Percentiles rank a stretch among this genome's conserved stretches.
Conservation (phyloP, 495 filamentous ascomycete genomes). For the Neurospora sp. region DNA sequence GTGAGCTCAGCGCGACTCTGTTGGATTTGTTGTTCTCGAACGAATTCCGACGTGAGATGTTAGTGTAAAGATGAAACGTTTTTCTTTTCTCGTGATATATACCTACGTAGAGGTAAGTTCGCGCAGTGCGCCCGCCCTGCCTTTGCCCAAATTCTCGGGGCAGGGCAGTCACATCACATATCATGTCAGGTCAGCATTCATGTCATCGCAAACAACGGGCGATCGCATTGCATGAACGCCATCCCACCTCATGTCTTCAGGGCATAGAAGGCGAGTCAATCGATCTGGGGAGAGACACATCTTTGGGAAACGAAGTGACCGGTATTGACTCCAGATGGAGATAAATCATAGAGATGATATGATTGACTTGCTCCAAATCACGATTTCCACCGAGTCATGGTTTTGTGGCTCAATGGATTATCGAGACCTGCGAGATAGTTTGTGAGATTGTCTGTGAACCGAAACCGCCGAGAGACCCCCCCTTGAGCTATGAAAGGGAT, state of each 20-base stretch:
- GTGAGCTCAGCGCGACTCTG: too few relatives aligned
- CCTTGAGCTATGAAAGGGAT: not conserved
- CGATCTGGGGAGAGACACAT: not conserved
- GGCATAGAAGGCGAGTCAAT: not conserved
- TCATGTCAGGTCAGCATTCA: not conserved
- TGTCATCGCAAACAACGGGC: not conserved
- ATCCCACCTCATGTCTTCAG: not conserved
- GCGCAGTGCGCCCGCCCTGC: not conserved
- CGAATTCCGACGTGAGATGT: not conserved
- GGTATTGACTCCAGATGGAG: not conserved
- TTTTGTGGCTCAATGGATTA: not conserved
- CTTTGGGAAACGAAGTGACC: not conserved
- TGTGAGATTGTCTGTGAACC: not conserved
- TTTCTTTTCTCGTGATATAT: not conserved
- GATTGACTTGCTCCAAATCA: not conserved
- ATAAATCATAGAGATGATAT: not conserved
- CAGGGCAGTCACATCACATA: not conserved
- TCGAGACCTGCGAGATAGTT: not conserved
- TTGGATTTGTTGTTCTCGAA: too few relatives aligned
- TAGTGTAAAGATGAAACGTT: not conserved
- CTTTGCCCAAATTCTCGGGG: not conserved
- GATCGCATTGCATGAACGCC: not conserved
- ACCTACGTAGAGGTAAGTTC: not conserved
- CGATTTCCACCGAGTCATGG: not conserved
- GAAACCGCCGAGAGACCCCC: not conserved